Base-by-base conservation (phyloP, 306 rosid species). In the Prunus fruticosa region DNA sequence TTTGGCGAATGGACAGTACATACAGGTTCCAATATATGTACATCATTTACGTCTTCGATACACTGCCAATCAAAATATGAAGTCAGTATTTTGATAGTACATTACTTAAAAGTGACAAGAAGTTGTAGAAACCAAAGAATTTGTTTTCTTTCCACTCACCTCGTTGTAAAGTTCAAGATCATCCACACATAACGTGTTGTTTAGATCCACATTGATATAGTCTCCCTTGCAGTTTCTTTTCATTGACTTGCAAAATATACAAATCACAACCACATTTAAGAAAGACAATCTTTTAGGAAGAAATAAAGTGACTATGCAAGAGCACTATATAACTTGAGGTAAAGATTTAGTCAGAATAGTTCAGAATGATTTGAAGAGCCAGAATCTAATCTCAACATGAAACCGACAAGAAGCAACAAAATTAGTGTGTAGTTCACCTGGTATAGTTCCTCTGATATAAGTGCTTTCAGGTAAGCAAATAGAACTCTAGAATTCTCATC, bases 31-130 rank as follows among this genome's bases (percentile, higher is more conserved):
- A 73, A 73, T 13, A 73, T 45, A 12, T 73, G 56, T 9, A 22
- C 2, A 0, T 0, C 1, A 45, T 23, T 0, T 15, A 73, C 27
- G 11, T 73, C 56, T 46, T 50, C 27, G 23, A 73, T 4, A 27
- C 77, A 73, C 77, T 73, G 75, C 63, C n/a, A 13, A 32, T 71
- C 19, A 63, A 71, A 71, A 52, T n/a, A 6, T 30, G n/a, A n/a
- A 51, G 19, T 71, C 28, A 51, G 11, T 4, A 15, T 13, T 9
- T 23, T 69, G 73, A 25, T 69, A 6, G 8, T 41, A 25, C 32
- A 22, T 43, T 49, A 47, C 23, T n/a, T 58, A 58, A 58, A 23
- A 10, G 6, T 58, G 64, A 58, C 30, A 10, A 8, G 64, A 2
- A 47, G 23, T n/a, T 28, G 3, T 11, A 46, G 18, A 67, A 69